Base-by-base conservation (phyloP, 768 basidiomycete genomes). In the Rickenella mellea region DNA sequence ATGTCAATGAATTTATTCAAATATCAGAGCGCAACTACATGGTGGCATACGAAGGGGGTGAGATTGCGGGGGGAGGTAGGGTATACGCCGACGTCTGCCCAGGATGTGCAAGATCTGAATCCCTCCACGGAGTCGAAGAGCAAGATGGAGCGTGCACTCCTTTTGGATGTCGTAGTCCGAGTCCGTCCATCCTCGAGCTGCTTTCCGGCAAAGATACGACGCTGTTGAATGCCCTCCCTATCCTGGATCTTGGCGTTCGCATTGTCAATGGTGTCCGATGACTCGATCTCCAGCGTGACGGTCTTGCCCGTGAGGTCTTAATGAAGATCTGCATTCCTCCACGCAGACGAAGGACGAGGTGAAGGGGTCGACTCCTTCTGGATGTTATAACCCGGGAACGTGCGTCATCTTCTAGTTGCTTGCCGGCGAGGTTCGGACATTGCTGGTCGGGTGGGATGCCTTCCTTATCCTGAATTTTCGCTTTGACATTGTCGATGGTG, bases 71-170 rank as follows among this genome's bases (percentile, higher is more conserved):
- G n/a, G n/a, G n/a, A n/a, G n/a, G n/a, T n/a, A n/a, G n/a, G n/a
- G n/a, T n/a, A n/a, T n/a, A n/a, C n/a, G n/a, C n/a, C n/a, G n/a
- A n/a, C n/a, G n/a, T n/a, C n/a, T n/a, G n/a, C n/a, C n/a, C n/a
- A n/a, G n/a, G n/a, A n/a, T n/a, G n/a, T n/a, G n/a, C n/a, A 89
- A 89, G 45, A 89, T 87, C 52, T 91, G 87, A 88, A 91, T 89
- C 5, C 96, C 96, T 76, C 96, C 96, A 69, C 93, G 89, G 41
- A 99, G 86, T 57, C 96, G 86, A 55, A 98, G 82, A 51, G 98
- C 64, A 56, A 82, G 67, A 55, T 83, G 72, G 45, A 88, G 67
- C 29, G 84, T 87, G 8, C 69, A 69, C 68, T 82, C 79, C 59
- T 82, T 80, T 66, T 82, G 80, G 38, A 83, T 83, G 54, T 82